Base-by-base conservation (phyloP, 352 stramenopile species). In the Thalassiosira pacifica region DNA sequence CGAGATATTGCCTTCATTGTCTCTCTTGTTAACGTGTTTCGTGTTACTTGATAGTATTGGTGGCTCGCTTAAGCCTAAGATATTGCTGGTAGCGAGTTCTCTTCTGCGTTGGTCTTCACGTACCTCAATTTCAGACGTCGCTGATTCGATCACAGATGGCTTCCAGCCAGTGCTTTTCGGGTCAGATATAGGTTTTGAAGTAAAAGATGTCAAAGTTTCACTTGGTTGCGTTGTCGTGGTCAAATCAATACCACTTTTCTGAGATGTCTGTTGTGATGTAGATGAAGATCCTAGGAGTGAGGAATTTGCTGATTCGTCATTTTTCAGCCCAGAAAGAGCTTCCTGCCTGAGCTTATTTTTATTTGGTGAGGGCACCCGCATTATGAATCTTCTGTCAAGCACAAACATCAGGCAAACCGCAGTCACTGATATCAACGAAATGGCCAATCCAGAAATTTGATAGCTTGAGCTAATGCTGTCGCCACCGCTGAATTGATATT, bases 381-480 rank as follows among this genome's bases (percentile, higher is more conserved):
- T 48, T 13, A 48, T 13, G 13, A 48, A 16, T 13, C 13, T 48
- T 48, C 37, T 48, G 6, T 16, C 37, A 13, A 48, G 37, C 6
- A 13, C 37, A 48, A 48, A 13, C 45, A 57, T 57, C 4, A 19
- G 5, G 5, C 4, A 6, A 57, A 57, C 13, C 66, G 31, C 32
- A 53, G 26, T 19, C 24, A 63, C 24, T 9, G 27, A 18, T 67
- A 66, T 57, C 24, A 53, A 59, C 0, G 61, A 52, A 40, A 80
- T 71, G 8, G 0, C 53, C 37, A 34, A 76, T n/a, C 48, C 24
- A 37, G 64, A 9, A 61, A 75, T 48, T 32, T n/a, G 13, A 26
- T 76, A 76, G 24, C 61, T 13, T 24, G 64, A 82, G 13, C 59
- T 22, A 34, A 82, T 61, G 19, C 5, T 45, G 40, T 64, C 52